Evolutionary conservation across 2,329 filamentous ascomycete genomes (phyloP), one percentile per base, ranked within the genome.

Genomic region (Capronia americana): DNA sequence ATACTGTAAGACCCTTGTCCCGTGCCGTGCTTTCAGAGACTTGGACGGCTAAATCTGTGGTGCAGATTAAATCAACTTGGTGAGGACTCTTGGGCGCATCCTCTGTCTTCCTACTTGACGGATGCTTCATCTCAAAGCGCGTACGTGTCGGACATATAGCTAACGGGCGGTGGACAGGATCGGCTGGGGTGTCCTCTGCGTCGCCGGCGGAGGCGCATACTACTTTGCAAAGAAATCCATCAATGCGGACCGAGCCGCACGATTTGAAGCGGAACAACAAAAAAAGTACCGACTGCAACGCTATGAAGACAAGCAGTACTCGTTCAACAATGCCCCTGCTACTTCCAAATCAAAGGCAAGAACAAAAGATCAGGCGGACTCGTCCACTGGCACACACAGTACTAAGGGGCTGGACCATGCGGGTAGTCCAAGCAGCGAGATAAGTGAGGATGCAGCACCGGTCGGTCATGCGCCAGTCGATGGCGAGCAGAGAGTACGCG

Each of bases 191-290:
- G 86, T 92, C 57, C 86, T 98, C 62, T 95, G 93, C 77, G 84
- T 90, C 73, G 93, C 93, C 72, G 95, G 94, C 76, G 95, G 88
- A 71, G 92, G 90, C 70, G 93, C 94, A 75, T 99, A 98, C 84
- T 93, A 92, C 83, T 97, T 97, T 78, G 95, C 95, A 70, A 99
- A 99, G 85, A 86, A 88, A 76, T 90, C 89, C 78, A 96, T 99
- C 85, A 97, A 97, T 77, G 91, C 91, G 73, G 93, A 97, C 79
- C 91, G 94, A 70, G 85, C 87, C 68, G 83, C 87, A 67, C 88
- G 92, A 74, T 87, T 90, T 71, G 86, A 90, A 73, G 88, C 90
- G 68, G 85, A 87, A 73, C 89, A 90, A 81, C 89, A 85, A 81
- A 85, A 85, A 73, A 79, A 81, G 69, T 73, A 77, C 10, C 74